phyloP scores from a whole-genome alignment of 202 grass and related monocot species.

The Cymbopogon flexuosus region DNA sequence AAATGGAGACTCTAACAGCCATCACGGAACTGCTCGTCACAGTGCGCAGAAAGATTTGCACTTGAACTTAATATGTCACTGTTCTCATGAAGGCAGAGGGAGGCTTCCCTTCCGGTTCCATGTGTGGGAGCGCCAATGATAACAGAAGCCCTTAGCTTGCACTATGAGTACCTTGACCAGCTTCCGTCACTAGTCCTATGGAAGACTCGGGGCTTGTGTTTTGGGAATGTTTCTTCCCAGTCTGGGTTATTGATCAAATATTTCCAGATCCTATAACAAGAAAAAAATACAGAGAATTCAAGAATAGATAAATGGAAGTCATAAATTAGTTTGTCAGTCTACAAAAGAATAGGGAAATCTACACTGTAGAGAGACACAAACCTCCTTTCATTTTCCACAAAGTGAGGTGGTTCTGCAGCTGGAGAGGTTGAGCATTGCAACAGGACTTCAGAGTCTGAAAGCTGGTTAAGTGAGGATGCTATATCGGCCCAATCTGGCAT shows the following conservation, averaged over 20 bases:
- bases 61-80: background rate
- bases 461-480: constrained; percentile 42
- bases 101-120: background rate
- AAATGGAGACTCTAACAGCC: background rate
- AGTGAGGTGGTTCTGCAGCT: constrained; percentile 75
- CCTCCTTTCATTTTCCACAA: constrained; percentile 90
- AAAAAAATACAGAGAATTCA: background rate
- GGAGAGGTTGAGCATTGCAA: constrained; percentile 80
- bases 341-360: background rate
- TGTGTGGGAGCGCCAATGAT: background rate
- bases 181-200: constrained; percentile 43
- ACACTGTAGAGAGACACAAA: constrained; percentile 16
- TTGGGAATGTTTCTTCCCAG: constrained; percentile 67
- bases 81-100: background rate
- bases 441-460: constrained; percentile 72
- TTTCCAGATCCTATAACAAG: constrained; percentile 56
- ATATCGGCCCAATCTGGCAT: constrained; percentile 47
- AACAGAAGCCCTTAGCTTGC: background rate
- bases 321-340: background rate
- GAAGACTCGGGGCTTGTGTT: constrained; percentile 54
- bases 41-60: background rate
- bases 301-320: background rate
- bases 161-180: constrained; percentile 51
- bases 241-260: constrained; percentile 73
- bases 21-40: background rate